phyloP scores from a whole-genome alignment of 176 grass and related monocot species.

The Carex cristatella region DNA sequence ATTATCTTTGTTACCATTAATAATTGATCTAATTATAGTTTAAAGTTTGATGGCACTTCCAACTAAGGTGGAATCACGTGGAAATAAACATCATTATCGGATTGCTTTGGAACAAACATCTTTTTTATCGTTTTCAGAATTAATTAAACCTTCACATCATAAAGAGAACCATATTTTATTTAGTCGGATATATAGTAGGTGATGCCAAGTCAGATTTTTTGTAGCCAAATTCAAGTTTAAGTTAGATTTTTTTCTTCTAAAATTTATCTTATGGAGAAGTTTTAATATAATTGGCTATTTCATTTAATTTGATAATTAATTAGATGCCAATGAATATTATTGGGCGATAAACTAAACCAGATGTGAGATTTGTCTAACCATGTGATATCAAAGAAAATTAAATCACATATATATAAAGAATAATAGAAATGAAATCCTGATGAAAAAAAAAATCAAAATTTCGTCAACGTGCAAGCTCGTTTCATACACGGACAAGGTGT shows the following conservation, averaged over 20 bases:
- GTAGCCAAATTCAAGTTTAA: neutral
- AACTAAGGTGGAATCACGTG: neutral
- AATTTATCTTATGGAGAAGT: neutral
- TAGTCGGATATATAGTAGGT: neutral
- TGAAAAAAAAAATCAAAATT: neutral
- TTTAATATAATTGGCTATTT: neutral
- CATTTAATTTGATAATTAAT: neutral
- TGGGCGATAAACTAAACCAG: neutral
- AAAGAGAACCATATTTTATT: neutral
- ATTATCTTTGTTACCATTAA: neutral
- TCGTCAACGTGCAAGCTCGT: slow-evolving; percentile 2
- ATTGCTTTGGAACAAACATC: neutral
- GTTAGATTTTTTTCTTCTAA: neutral
- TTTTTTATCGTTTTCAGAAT: too few species aligned
- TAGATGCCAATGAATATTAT: neutral
- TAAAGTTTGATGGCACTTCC: neutral
- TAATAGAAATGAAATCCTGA: neutral
- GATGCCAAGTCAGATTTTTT: neutral
- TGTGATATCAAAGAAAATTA: neutral
- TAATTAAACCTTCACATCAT: too few species aligned
- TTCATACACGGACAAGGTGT: neutral
- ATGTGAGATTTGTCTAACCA: neutral
- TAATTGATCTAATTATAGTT: neutral
- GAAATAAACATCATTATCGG: neutral
- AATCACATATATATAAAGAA: neutral